Evolutionary conservation across 192 early-diverging fungal genomes (phyloP), one percentile per base, ranked within the genome.

Genomic region (Pilaira anomala): DNA sequence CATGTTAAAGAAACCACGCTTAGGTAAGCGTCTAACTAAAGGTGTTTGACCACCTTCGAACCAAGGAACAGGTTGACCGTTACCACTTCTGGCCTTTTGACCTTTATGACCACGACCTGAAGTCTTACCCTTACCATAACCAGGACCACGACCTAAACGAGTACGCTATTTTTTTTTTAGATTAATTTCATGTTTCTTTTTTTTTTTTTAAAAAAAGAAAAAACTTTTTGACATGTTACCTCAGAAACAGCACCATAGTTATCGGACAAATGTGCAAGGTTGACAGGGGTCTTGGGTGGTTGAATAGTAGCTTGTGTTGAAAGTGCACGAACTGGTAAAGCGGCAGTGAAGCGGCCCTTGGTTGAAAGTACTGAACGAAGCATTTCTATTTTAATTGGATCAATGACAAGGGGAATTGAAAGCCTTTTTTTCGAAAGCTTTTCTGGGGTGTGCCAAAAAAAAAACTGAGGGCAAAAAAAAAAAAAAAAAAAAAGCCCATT

Each of bases 41-140:
- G 93, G 91, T 16, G 89, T 92, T 68, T 97, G 94, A 28, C 96
- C 96, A 65, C 96, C 96, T 73, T 96, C 93, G 66, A 93, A 98
- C 19, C 85, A 91, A 2, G 88, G 90, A 19, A 81, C 76, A 18
- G 93, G 93, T 48, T 87, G 82, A 55, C 84, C 74, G 52, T 90
- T 92, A 57, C 88, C 84, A 7, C 85, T 68, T 8, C 92, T 87
- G 24, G 91, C 85, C 36, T 94, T 88, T 70, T 88, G 93, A 57
- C 96, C 96, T 76, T 97, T 97, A 56, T 88, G 85, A 66, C 96
- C 94, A 26, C 91, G 84, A 9, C 94, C 96, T 54, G 89, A 83
- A 19, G 93, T 98, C 63, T 91, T 88, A 25, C 94, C 94, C 63
- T 88, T 89, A 36, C 94, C 94, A 46, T 89, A 93, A 61, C 91